Base-by-base conservation (phyloP, 257 asterid genomes). In the Solanum habrochaites region DNA sequence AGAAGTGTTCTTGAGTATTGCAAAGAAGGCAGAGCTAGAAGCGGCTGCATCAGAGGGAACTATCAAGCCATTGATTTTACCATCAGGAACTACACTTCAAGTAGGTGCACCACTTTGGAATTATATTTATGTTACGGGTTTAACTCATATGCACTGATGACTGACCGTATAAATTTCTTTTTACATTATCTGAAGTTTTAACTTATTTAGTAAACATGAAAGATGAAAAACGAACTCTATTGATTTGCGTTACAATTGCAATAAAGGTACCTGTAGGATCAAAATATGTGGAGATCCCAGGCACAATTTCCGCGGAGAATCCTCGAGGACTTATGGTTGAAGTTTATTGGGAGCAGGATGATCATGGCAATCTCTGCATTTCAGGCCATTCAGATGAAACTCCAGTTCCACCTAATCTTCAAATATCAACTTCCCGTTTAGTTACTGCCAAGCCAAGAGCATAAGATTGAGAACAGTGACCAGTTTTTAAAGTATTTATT, bases 1-100 rank as follows among this genome's bases (percentile, higher is more conserved):
- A 87, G 92, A 87, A 67, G 92, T 90, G 71, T 90, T 90, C 88
- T 86, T 90, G 86, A 90, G 52, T 45, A 83, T 90, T 52, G 91
- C 87, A 64, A 83, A 87, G 87, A 86, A 77, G 86, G 90, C 92
- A 82, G 92, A 87, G 62, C 90, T 87, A 39, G 91, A 90, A 56
- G 12, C 32, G 4, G 84, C 86, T 74, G 69, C 69, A 80, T 37
- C 90, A 62, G 78, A 74, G 14, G 87, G 58, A 69, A 90, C 66
- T 42, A 18, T 52, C 18, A 82, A 74, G 42, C 78, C 85, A 7
- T 35, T 89, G 82, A 90, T 86, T 83, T 75, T 90, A 85, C 35
- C 84, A 47, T 90, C 91, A 29, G 92, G 91, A 56, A 75, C 45
- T 66, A 49, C 89, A 11, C 82, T 89, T 15, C 90, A 69, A 85